Evolutionary conservation across 768 basidiomycete genomes (phyloP).

Genomic region (Lepiota brunneoincarnata): DNA sequence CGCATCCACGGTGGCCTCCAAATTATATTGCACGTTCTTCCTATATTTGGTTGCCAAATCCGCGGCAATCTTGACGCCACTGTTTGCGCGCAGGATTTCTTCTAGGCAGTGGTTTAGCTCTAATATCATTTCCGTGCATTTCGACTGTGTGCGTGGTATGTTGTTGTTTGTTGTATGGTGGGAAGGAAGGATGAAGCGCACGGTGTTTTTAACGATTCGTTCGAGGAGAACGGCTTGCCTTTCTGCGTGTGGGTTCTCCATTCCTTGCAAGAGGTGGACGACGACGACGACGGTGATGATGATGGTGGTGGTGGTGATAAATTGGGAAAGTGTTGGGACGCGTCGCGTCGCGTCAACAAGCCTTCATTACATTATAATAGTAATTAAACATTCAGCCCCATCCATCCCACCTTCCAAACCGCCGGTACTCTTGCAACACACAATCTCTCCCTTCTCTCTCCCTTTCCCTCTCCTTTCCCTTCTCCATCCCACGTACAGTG

Average conservation of each 20-base stretch:
- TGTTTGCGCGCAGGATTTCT: slow-evolving; percentile 81
- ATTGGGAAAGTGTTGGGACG: background rate
- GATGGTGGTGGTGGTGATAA: background rate
- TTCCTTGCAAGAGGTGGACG: slow-evolving; percentile 33
- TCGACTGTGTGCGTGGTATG: slow-evolving; percentile 53
- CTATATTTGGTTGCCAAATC: slow-evolving; percentile 85
- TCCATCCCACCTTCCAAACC: slow-evolving; percentile 88
- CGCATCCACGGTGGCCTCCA: slow-evolving; percentile 57
- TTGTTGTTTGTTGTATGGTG: background rate
- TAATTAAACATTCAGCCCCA: slow-evolving; percentile 51
- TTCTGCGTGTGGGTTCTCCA: slow-evolving; percentile 97
- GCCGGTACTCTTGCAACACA: slow-evolving; percentile 70
- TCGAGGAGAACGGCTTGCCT: slow-evolving; percentile 88
- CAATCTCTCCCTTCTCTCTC: slow-evolving; percentile 66
- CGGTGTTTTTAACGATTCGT: slow-evolving; percentile 87
- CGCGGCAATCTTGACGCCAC: slow-evolving; percentile 75
- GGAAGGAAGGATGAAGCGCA: slow-evolving; percentile 32
- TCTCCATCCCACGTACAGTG: slow-evolving; percentile 43
- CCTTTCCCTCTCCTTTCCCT: slow-evolving; percentile 59
- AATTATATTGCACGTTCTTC: slow-evolving; percentile 90
- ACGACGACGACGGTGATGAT: too few relatives aligned
- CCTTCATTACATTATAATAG: background rate
- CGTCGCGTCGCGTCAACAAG: background rate
- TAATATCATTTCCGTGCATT: slow-evolving; percentile 87
- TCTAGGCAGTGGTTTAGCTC: slow-evolving; percentile 89